Evolutionary conservation across 495 filamentous ascomycete genomes (phyloP).

Genomic region (Wilcoxina mikolae): DNA sequence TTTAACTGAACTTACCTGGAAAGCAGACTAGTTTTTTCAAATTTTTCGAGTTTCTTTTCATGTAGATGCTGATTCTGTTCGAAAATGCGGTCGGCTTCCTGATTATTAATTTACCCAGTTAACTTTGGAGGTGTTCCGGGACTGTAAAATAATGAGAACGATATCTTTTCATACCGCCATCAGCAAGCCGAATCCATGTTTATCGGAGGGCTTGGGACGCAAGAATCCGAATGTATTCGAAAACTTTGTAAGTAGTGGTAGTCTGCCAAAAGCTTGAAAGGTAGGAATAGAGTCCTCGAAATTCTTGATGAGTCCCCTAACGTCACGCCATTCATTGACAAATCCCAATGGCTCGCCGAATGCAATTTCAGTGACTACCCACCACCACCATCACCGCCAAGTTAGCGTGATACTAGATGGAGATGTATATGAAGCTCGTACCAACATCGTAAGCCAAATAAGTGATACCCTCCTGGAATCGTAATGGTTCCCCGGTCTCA

Average conservation of each 20-base stretch:
- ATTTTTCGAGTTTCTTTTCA: not conserved
- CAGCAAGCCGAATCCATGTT: not conserved
- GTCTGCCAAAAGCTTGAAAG: not conserved
- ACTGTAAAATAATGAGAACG: too few relatives aligned
- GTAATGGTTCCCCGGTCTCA: not conserved
- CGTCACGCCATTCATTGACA: slow-evolving; percentile 22
- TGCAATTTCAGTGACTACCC: slow-evolving; percentile 47
- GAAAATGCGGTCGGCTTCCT: too few relatives aligned
- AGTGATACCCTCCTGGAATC: not conserved
- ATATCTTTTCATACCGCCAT: too few relatives aligned
- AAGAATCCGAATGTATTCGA: not conserved
- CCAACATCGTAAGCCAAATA: not conserved
- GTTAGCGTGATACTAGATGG: too few relatives aligned
- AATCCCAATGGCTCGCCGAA: slow-evolving; percentile 50
- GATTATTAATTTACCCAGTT: too few relatives aligned
- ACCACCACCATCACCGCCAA: too few relatives aligned
- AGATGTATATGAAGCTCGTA: too few relatives aligned
- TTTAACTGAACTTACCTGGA: too few relatives aligned
- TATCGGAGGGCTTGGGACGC: not conserved
- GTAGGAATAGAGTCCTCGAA: not conserved
- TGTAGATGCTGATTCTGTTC: not conserved
- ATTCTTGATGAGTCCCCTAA: not conserved
- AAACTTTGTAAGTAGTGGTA: not conserved
- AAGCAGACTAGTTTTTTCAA: not conserved
- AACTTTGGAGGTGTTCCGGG: too few relatives aligned